Evolutionary conservation across 495 filamentous ascomycete genomes (phyloP), one percentile per base, ranked within the genome.

Genomic region (Parathielavia hyrcaniae): DNA sequence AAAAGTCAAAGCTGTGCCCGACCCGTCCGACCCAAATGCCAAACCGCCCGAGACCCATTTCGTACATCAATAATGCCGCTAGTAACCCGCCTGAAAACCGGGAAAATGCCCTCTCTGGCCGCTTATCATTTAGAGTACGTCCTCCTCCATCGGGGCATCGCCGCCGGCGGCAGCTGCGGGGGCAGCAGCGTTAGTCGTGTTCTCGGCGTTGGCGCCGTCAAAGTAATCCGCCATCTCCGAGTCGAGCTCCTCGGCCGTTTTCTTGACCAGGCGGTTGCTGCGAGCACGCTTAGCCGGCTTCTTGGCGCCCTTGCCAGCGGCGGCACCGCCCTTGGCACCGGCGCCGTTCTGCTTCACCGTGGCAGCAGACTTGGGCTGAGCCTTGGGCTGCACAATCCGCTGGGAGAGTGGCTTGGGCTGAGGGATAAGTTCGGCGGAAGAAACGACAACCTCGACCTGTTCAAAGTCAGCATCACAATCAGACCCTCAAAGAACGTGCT

Each of bases 221-320:
- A 92, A 95, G 74, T 96, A 96, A 64, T 97, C 91, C 8, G 81
- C 81, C 91, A 97, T 96, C 65, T 97, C 91, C 9, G 87, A 88
- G 69, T 97, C 91, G 12, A 97, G 79, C 75, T 97, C 90, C 69
- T 95, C 91, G 4, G 84, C 82, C 12, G 89, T 91, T 84, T 95
- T 96, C 84, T 95, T 95, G n/a, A 79, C 71, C 7, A 83, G 82
- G 51, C 88, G 88, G 59, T 77, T 70, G 62, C 74, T 82, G 55
- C 82, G 81, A 39, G 71, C 75, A 34, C 78, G 72, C 58, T 75
- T 50, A n/a, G 47, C 40, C 1, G 40, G 71, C 62, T 81, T 79
- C 71, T 75, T 75, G 48, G 75, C 75, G 46, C 78, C 76, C 63
- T 76, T 76, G 55, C 75, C 77, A 44, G 74, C 74, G 34, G 70